Percentiles rank a stretch among this genome's conserved stretches.
phyloP scores from a whole-genome alignment of 2,329 filamentous ascomycete species.

The Tricladium varicosporioides region DNA sequence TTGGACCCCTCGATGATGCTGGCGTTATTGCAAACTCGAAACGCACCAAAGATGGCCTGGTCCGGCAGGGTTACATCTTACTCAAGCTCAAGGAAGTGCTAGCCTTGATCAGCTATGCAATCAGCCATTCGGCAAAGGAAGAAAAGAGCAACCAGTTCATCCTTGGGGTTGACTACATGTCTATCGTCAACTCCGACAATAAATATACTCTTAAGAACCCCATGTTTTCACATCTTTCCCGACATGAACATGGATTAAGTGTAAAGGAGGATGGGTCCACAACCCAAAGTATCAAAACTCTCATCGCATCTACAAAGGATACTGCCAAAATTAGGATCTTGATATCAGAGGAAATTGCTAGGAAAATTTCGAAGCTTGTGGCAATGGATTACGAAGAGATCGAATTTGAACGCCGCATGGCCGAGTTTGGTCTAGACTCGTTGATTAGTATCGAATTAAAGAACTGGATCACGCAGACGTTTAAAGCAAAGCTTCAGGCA shows the following conservation, averaged over 20 bases:
- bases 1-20: conserved; percentile 22
- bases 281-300: conserved; percentile 2
- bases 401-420: conserved; percentile 2
- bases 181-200: conserved; percentile 6
- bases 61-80: conserved; percentile 12
- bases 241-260: too few relatives aligned
- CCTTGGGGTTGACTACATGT: conserved; percentile 5
- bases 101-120: conserved; percentile 23
- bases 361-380: conserved; percentile 10
- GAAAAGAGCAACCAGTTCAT: conserved; percentile 20
- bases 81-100: conserved; percentile 28
- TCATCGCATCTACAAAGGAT: not conserved
- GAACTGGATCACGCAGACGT: conserved; percentile 21
- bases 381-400: conserved; percentile 11
- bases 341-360: conserved; percentile 1
- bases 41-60: conserved; percentile 12
- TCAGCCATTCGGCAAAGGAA: conserved; percentile 19
- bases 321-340: not conserved
- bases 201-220: conserved; percentile 5
- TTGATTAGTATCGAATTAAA: conserved; percentile 18
- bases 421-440: conserved; percentile 16
- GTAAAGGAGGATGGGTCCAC: too few relatives aligned
- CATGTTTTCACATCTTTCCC: conserved; percentile 8
- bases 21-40: conserved; percentile 13
- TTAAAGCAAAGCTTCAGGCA: conserved; percentile 27